phyloP scores from a whole-genome alignment of 768 basidiomycete species.

The Amanita phalloides region DNA sequence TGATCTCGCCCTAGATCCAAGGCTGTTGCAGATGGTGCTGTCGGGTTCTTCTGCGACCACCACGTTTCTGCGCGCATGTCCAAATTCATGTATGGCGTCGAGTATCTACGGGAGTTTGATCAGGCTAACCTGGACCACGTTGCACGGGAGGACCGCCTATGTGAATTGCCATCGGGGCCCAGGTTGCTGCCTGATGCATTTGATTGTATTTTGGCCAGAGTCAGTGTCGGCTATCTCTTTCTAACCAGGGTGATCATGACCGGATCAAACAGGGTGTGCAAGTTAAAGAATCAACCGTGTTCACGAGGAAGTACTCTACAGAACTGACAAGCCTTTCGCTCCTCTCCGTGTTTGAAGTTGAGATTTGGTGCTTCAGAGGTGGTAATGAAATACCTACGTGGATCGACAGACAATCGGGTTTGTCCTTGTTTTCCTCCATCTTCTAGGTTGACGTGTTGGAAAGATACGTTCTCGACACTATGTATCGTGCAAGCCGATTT shows the following conservation, averaged over 20 bases:
- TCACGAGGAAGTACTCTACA: conserved; percentile 74
- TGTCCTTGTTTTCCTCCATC: conserved; percentile 10
- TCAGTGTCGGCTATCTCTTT: conserved; percentile 20
- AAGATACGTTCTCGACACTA: conserved; percentile 65
- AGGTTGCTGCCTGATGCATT: conserved; percentile 74
- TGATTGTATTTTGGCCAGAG: conserved; percentile 67
- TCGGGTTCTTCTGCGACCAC: conserved; percentile 80
- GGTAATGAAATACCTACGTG: conserved; percentile 60
- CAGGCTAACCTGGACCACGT: conserved; percentile 55
- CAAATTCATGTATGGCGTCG: conserved; percentile 76
- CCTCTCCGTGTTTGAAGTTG: conserved; percentile 73
- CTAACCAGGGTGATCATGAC: background rate
- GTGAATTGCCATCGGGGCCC: conserved; percentile 70
- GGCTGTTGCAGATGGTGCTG: conserved; percentile 75
- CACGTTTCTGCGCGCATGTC: conserved; percentile 76
- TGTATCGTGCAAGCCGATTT: conserved; percentile 73
- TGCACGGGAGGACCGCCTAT: conserved; percentile 50
- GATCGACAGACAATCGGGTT: conserved; percentile 55
- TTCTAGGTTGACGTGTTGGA: background rate
- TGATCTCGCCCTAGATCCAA: conserved; percentile 46
- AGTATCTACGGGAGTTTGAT: conserved; percentile 63
- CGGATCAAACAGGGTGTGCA: conserved; percentile 39
- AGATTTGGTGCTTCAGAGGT: conserved; percentile 80
- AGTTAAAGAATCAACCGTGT: conserved; percentile 76
- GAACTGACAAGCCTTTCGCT: conserved; percentile 69